Base-by-base conservation (phyloP, 1,284 basidiomycete species). In the Apiotrichum gracile region DNA sequence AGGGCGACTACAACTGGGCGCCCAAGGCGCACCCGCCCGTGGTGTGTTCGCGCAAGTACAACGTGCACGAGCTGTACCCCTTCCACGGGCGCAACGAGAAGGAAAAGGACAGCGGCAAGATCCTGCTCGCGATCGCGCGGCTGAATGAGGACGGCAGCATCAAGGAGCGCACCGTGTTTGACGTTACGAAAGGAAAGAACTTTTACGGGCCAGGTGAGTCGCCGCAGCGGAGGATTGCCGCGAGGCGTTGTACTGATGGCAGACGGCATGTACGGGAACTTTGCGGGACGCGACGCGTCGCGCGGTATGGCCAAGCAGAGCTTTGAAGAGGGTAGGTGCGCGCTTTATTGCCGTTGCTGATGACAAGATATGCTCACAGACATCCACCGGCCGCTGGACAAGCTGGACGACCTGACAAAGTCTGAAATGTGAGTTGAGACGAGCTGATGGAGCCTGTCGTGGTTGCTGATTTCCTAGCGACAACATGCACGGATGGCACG, bases 231-330 rank as follows among this genome's bases (percentile, higher is more conserved):
- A 29, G 13, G 27, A 29, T 29, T 12, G 21, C 27, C 33, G 35
- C 14, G 8, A n/a, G 37, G n/a, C n/a, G n/a, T n/a, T n/a, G n/a
- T n/a, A n/a, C 27, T 31, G 42, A 19, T 10, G 16, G 12, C 31
- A 90, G 91, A 86, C 64, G 92, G 92, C 1, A 91, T 92, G 81
- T 97, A 97, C 68, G 92, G 91, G 29, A 96, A 96, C 75, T 96
- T 97, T 79, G 91, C 92, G 2, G 92, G 92, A 4, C 79, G 91
- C 48, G 92, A 97, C 75, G 92, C 92, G 1, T 92, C 88, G 10
- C 79, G 91, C 42, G 91, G 92, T 13, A 94, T 96, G 91, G 92
- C 92, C 9, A 96, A 93, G 75, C 92, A 97, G 76, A 92, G 89
- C 5, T 97, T 97, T 63, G 92, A 93, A 63, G 45, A 80, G 26